phyloP scores from a whole-genome alignment of 176 grass and related monocot species.

The Otatea glauca region DNA sequence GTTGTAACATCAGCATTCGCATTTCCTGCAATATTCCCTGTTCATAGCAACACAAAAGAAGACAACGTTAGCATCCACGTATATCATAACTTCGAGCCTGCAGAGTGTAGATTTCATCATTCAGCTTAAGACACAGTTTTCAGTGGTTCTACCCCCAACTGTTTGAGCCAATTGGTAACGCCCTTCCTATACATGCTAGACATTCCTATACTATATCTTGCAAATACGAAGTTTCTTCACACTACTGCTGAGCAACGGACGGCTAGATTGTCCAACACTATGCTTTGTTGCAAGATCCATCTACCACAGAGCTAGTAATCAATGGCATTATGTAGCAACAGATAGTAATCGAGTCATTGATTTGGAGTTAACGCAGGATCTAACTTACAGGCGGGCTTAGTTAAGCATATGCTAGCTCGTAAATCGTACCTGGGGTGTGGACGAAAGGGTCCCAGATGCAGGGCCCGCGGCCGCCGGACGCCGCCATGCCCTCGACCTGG shows the following conservation, averaged over 20 bases:
- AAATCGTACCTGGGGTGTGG: constrained; percentile 52
- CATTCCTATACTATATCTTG: constrained; percentile 2
- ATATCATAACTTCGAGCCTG: background rate
- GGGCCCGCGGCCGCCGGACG: constrained; percentile 53
- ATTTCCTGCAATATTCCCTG: constrained; percentile 57
- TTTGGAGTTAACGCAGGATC: constrained; percentile 3
- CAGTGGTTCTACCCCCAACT: background rate
- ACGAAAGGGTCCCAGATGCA: constrained; percentile 76
- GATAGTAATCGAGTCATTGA: no score
- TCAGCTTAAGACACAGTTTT: constrained; percentile 7
- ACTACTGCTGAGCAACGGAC: background rate
- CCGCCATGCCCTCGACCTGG: constrained; percentile 69
- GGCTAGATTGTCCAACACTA: background rate
- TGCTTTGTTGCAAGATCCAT: background rate
- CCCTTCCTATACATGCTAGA: background rate
- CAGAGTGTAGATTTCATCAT: background rate
- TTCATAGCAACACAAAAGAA: background rate
- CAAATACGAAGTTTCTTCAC: background rate
- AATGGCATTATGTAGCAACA: no score
- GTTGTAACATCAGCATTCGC: constrained; percentile 65
- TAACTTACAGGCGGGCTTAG: background rate
- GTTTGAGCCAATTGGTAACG: background rate
- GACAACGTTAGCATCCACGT: background rate
- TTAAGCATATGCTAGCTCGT: background rate
- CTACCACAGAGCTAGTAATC: no score